Conservation (phyloP, 2,329 filamentous ascomycete species). For the Pseudopithomyces chartarum region DNA sequence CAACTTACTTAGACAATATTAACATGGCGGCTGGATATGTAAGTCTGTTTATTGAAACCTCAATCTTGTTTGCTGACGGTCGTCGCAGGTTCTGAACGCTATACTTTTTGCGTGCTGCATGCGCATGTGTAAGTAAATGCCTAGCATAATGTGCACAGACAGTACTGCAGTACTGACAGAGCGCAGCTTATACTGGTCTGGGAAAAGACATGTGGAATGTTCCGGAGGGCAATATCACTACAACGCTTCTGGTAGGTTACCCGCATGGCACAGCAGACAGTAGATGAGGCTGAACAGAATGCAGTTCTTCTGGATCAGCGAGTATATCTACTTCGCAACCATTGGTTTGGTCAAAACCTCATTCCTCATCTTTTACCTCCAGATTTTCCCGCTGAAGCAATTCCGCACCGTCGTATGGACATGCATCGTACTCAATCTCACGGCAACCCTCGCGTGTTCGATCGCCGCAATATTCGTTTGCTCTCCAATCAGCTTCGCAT, state of each 20-base stretch:
- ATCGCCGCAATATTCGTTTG: constrained; percentile 32
- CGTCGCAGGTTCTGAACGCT: background rate
- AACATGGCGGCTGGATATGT: background rate
- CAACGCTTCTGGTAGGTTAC: constrained; percentile 12
- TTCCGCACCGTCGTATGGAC: constrained; percentile 17
- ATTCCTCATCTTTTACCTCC: constrained; percentile 31
- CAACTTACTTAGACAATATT: background rate
- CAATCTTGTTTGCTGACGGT: background rate
- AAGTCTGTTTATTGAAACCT: background rate
- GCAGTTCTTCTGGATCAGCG: constrained; percentile 33
- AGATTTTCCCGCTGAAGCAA: constrained; percentile 30
- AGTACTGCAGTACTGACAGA: background rate
- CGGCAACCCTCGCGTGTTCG: constrained; percentile 24
- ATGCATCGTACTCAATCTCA: constrained; percentile 20
- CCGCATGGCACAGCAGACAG: too few species aligned
- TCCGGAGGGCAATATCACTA: constrained; percentile 5
- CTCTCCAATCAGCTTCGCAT: constrained; percentile 34
- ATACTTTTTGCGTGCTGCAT: constrained; percentile 11
- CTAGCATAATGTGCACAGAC: background rate
- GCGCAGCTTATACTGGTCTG: constrained; percentile 10
- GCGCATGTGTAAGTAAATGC: constrained; percentile 10
- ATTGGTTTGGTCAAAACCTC: constrained; percentile 30
- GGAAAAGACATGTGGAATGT: constrained; percentile 18
- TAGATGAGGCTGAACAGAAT: background rate
- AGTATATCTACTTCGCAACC: constrained; percentile 34